Evolutionary conservation across 352 stramenopile species (phyloP).

Genomic region (Pythium utonaiense): DNA sequence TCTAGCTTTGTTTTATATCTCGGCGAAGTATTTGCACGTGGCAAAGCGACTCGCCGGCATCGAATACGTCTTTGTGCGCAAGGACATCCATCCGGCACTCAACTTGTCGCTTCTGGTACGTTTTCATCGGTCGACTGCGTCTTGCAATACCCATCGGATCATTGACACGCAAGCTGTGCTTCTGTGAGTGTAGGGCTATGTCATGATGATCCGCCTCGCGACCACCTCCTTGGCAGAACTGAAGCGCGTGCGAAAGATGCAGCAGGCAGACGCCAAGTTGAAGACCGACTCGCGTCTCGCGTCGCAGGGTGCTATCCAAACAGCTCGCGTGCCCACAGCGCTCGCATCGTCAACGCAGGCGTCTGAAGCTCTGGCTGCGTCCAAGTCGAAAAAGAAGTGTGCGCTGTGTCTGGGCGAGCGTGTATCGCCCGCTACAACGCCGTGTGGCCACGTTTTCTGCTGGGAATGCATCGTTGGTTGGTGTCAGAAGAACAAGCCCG

Average conservation of each 20-base stretch:
- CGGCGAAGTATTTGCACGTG: constrained; percentile 64
- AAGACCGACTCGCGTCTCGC: constrained; percentile 22
- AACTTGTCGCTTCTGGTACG: constrained; percentile 73
- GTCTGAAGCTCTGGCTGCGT: constrained; percentile 27
- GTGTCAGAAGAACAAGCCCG: constrained; percentile 90
- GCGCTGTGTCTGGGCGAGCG: constrained; percentile 83
- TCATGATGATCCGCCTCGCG: constrained; percentile 67
- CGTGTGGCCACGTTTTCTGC: constrained; percentile 90
- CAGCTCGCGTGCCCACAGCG: constrained; percentile 32
- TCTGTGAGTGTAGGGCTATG: constrained; percentile 50
- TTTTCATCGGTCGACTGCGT: background rate
- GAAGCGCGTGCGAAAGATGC: constrained; percentile 45
- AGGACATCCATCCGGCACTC: constrained; percentile 46
- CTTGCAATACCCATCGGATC: too few relatives aligned
- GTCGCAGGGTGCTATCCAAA: constrained; percentile 8
- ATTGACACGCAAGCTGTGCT: background rate
- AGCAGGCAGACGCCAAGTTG: constrained; percentile 42
- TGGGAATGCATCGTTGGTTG: constrained; percentile 93
- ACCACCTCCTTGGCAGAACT: constrained; percentile 48
- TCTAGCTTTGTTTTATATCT: constrained; percentile 73
- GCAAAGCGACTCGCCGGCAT: constrained; percentile 65
- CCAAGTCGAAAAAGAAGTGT: constrained; percentile 61
- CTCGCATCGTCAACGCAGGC: background rate
- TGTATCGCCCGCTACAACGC: constrained; percentile 70
- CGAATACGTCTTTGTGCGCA: constrained; percentile 78